These are phyloP conservation scores for Entomortierella lignicola DNA, from an alignment of 192 early-diverging fungal species.

Conservation along the genomic window DNA sequence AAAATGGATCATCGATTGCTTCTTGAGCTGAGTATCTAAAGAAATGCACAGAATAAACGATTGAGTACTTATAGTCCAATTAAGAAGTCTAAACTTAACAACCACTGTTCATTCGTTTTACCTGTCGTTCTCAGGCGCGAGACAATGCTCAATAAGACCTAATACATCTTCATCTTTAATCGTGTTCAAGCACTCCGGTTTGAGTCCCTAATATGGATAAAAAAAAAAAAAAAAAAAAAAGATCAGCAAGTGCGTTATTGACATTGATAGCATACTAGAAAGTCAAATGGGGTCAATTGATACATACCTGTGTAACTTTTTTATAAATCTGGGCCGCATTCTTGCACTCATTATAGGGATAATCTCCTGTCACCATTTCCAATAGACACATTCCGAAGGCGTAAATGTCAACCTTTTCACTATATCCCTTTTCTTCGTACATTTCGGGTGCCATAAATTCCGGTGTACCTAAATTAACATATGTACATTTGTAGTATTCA, in stretches of 20 bases:
- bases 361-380: slow-evolving; percentile 89
- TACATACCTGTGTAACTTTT: slow-evolving; percentile 76
- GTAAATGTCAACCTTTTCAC: slow-evolving; percentile 87
- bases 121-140: slow-evolving; percentile 74
- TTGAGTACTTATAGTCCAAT: neutral
- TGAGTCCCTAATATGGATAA: slow-evolving; percentile 70
- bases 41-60: neutral
- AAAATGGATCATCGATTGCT: slow-evolving; percentile 78
- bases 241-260: too few relatives aligned
- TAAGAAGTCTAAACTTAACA: neutral
- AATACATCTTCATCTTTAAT: slow-evolving; percentile 75
- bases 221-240: too few relatives aligned
- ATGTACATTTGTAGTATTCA: too few relatives aligned
- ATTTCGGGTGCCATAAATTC: slow-evolving; percentile 90
- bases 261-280: too few relatives aligned
- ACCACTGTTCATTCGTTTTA: slow-evolving; percentile 4
- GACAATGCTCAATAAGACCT: slow-evolving; percentile 72
- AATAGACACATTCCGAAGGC: slow-evolving; percentile 87
- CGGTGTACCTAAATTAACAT: slow-evolving; percentile 64
- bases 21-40: slow-evolving; percentile 73
- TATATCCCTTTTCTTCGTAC: slow-evolving; percentile 87
- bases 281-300: too few relatives aligned
- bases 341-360: slow-evolving; percentile 85
- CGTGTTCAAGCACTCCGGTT: slow-evolving; percentile 76
- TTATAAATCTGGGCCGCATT: slow-evolving; percentile 85